phyloP scores from a whole-genome alignment of 768 basidiomycete species.

The Pisolithus microcarpus region DNA sequence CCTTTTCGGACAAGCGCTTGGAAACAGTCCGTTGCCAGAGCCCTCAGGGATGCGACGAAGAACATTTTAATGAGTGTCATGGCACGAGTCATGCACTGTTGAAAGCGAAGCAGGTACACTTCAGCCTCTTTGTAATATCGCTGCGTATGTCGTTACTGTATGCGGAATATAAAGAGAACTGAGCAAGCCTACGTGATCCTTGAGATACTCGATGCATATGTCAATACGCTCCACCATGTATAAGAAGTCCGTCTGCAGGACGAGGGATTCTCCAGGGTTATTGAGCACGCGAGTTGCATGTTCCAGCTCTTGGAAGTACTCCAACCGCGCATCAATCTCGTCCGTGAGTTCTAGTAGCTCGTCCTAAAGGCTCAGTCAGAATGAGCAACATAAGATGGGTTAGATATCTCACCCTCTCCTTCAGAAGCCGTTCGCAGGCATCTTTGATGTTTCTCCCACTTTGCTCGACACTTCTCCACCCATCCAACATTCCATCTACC shows the following conservation, averaged over 20 bases:
- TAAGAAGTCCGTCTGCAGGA: conserved; percentile 84
- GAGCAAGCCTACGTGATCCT: conserved; percentile 60
- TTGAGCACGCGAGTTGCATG: conserved; percentile 90
- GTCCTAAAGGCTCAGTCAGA: conserved; percentile 42
- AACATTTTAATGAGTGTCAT: conserved; percentile 99
- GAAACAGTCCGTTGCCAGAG: conserved; percentile 73
- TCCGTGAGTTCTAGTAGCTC: conserved; percentile 70
- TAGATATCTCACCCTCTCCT: conserved; percentile 67
- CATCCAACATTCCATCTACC: conserved; percentile 75
- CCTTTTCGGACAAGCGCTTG: conserved; percentile 71
- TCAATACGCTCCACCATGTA: conserved; percentile 96
- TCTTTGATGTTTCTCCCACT: conserved; percentile 86
- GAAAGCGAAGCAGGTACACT: conserved; percentile 91
- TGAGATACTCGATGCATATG: conserved; percentile 87
- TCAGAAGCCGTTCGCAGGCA: conserved; percentile 82
- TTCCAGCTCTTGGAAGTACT: conserved; percentile 94
- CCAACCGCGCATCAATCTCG: conserved; percentile 72
- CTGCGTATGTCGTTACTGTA: conserved; percentile 32
- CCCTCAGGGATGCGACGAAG: conserved; percentile 79
- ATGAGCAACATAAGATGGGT: background rate
- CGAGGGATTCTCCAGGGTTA: conserved; percentile 86
- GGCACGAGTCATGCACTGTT: conserved; percentile 95
- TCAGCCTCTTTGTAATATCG: conserved; percentile 89
- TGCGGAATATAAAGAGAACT: background rate
- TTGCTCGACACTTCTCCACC: conserved; percentile 85